phyloP scores from a whole-genome alignment of 2,329 filamentous ascomycete species.

The Cytospora leucostoma region DNA sequence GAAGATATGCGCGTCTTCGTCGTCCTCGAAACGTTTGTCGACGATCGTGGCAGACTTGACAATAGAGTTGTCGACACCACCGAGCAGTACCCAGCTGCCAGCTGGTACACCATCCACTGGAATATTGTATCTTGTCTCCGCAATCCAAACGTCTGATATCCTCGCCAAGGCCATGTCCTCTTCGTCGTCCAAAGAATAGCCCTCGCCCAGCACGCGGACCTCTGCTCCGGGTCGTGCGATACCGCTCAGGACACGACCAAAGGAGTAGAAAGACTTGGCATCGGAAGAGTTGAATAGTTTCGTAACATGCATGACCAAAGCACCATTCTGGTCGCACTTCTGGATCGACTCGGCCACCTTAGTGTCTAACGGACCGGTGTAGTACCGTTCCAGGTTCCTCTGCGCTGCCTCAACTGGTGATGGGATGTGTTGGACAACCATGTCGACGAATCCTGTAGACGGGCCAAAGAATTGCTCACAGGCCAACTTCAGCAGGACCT shows the following conservation, averaged over 20 bases:
- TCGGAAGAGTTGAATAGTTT: constrained; percentile 91
- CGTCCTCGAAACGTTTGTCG: constrained; percentile 74
- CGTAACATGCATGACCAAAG: constrained; percentile 86
- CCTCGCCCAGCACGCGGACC: constrained; percentile 90
- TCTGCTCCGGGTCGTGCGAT: constrained; percentile 79
- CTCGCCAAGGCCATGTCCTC: constrained; percentile 93
- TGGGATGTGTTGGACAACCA: constrained; percentile 87
- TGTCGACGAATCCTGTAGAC: constrained; percentile 89
- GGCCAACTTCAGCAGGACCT: constrained; percentile 81
- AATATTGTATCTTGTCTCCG: constrained; percentile 90
- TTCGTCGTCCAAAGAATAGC: constrained; percentile 94
- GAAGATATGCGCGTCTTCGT: constrained; percentile 95
- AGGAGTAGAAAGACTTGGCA: constrained; percentile 86
- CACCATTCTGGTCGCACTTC: constrained; percentile 83
- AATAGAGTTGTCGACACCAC: constrained; percentile 95
- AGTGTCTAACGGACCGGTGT: constrained; percentile 85
- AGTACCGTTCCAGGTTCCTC: constrained; percentile 79
- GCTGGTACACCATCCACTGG: constrained; percentile 89
- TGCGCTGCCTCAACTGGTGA: constrained; percentile 80
- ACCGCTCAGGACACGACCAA: constrained; percentile 91
- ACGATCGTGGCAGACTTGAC: constrained; percentile 96
- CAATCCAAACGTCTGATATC: constrained; percentile 84
- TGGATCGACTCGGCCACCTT: constrained; percentile 79
- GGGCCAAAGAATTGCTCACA: constrained; percentile 96
- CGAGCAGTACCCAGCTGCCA: constrained; percentile 88